Evolutionary conservation across 176 grass and related monocot species (phyloP), one percentile per base, ranked within the genome.

Genomic region (Avena eriantha): DNA sequence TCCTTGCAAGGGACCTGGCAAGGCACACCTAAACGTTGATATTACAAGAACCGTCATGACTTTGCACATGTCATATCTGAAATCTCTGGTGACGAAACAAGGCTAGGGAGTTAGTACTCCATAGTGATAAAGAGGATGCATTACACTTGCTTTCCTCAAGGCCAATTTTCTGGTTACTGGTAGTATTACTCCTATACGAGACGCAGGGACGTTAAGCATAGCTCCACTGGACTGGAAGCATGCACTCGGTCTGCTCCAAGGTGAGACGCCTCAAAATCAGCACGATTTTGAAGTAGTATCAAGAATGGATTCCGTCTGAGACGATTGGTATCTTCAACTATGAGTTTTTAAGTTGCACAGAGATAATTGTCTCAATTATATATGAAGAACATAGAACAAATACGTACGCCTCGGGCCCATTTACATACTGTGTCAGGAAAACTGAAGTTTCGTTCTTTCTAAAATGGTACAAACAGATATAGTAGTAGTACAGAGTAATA

Each of bases 21-120:
- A 8, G 26, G 24, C n/a, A 46, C 23, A 21, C 29, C 46, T 77
- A 72, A 60, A 80, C 43, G n/a, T 31, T 65, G 5, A 9, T 1
- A 67, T 53, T 46, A 64, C 53, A 85, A 76, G 48, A 85, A 77
- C 39, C 24, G 59, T 16, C 29, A 29, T 29, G 29, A 29, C 29
- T 29, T 29, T 48, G 54, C 57, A 67, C 34, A 10, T 77, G 75
- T 7, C 67, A 17, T 41, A 82, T 80, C 35, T 77, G 24, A 24
- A 17, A 41, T 53, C 9, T 53, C 47, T 80, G 65, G 48, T 79
- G 22, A 18, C 8, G 33, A 41, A 1, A 41, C 39, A 41, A 41
- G 39, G 39, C 39, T 41, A 41, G 39, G 39, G 39, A 41, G n/a
- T n/a, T n/a, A n/a, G n/a, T n/a, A n/a, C n/a, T n/a, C n/a, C n/a